Conservation (phyloP, 1,284 basidiomycete genomes). For the Hortiboletus rubellus region DNA sequence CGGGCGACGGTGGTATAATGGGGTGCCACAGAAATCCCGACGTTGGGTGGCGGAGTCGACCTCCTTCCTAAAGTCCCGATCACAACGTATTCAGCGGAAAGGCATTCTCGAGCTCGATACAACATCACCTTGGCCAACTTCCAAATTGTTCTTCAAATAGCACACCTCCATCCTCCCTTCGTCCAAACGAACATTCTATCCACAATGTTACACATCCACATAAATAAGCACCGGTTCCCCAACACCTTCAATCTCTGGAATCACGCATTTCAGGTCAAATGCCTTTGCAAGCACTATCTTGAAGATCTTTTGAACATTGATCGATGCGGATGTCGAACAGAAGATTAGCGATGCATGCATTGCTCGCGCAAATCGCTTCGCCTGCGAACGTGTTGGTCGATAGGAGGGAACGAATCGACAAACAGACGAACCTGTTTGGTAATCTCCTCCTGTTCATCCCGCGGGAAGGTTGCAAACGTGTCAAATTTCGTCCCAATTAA, state of each 20-base stretch:
- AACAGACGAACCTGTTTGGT: constrained; percentile 78
- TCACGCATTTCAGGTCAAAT: constrained; percentile 91
- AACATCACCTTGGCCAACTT: constrained; percentile 31
- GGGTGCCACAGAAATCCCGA: constrained; percentile 26
- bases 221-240: constrained; percentile 93
- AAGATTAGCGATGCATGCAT: constrained; percentile 99
- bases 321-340: constrained; percentile 95
- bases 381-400: constrained; percentile 47
- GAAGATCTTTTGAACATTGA: constrained; percentile 99
- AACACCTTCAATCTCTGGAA: constrained; percentile 93
- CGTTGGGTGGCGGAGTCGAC: constrained; percentile 26
- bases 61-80: constrained; percentile 20
- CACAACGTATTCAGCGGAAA: constrained; percentile 18
- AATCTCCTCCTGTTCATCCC: constrained; percentile 98
- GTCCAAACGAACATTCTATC: constrained; percentile 27
- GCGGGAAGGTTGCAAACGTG: constrained; percentile 91
- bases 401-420: constrained; percentile 9
- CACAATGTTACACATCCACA: constrained; percentile 72
- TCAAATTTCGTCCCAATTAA: constrained; percentile 98
- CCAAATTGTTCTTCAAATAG: constrained; percentile 11
- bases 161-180: constrained; percentile 18
- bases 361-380: constrained; percentile 93
- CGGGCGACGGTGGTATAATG: constrained; percentile 36
- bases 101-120: constrained; percentile 20
- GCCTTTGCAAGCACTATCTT: constrained; percentile 93